These are phyloP conservation scores for Stagonosporopsis rhizophila DNA, from an alignment of 2,329 filamentous ascomycete genomes.

Conservation along the genomic window DNA sequence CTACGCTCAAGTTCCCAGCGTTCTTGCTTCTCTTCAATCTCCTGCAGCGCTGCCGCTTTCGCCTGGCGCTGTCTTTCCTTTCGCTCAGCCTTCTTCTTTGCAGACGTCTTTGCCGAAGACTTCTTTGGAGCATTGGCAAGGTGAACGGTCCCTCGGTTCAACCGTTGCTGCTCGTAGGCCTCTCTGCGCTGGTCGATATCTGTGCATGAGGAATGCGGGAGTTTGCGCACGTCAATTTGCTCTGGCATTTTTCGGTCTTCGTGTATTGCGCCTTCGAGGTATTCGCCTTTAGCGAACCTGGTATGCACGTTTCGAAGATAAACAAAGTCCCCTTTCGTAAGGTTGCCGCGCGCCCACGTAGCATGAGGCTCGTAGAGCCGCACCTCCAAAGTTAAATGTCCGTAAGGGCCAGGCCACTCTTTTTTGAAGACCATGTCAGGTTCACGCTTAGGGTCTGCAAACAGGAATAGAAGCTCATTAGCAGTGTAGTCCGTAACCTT, in stretches of 20 bases:
- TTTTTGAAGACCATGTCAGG: constrained; percentile 37
- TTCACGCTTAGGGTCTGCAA: constrained; percentile 48
- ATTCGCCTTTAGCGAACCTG: constrained; percentile 59
- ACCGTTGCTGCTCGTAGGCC: constrained; percentile 61
- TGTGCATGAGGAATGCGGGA: constrained; percentile 16
- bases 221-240: constrained; percentile 64
- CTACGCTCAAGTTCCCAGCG: constrained; percentile 21
- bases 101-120: constrained; percentile 25
- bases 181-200: constrained; percentile 63
- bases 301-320: constrained; percentile 75
- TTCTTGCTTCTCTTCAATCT: constrained; percentile 33
- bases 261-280: constrained; percentile 76
- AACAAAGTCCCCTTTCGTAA: constrained; percentile 69
- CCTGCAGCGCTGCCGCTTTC: constrained; percentile 41
- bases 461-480: constrained; percentile 69
- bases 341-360: constrained; percentile 59
- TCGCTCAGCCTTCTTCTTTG: constrained; percentile 50
- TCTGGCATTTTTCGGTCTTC: constrained; percentile 61
- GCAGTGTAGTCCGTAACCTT: constrained; percentile 37
- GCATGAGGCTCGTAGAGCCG: constrained; percentile 75
- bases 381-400: constrained; percentile 74
- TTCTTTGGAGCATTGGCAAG: constrained; percentile 30
- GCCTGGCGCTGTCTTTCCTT: constrained; percentile 44
- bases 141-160: constrained; percentile 22
- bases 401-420: constrained; percentile 77